These are phyloP conservation scores for Candida ortonii DNA, from an alignment of 805 yeast genomes.

Conservation along the genomic window DNA sequence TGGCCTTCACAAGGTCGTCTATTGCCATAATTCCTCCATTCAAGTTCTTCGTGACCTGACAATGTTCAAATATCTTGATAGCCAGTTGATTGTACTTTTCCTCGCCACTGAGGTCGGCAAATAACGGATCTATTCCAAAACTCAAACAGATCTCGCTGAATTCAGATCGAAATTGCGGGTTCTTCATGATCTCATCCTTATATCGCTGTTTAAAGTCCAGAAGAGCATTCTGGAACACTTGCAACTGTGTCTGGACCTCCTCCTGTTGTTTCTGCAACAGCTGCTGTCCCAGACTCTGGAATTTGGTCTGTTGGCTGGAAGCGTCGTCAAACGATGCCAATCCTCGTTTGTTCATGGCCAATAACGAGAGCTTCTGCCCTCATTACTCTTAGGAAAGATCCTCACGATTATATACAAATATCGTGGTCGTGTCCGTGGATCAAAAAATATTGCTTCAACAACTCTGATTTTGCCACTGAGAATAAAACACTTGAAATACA, in stretches of 20 bases:
- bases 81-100: conserved; percentile 69
- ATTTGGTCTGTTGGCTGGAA: conserved; percentile 34
- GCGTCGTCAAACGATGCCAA: conserved; percentile 30
- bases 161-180: conserved; percentile 63
- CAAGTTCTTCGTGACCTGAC: conserved; percentile 62
- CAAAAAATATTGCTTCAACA: conserved; percentile 3
- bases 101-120: conserved; percentile 36
- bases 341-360: conserved; percentile 25
- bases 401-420: background rate
- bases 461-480: conserved; percentile 15
- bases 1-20: conserved; percentile 43
- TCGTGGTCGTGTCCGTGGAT: background rate
- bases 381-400: background rate
- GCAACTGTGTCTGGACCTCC: conserved; percentile 66
- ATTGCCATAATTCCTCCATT: conserved; percentile 83
- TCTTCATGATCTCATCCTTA: conserved; percentile 59
- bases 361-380: no score
- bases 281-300: conserved; percentile 47
- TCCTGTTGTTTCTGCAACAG: conserved; percentile 53
- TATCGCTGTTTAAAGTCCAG: conserved; percentile 73
- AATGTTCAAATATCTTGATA: conserved; percentile 71
- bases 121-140: conserved; percentile 82
- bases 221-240: conserved; percentile 73
- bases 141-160: conserved; percentile 74
- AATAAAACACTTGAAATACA: conserved; percentile 4